Evolutionary conservation across 441 rosid genomes (phyloP), one percentile per base, ranked within the genome.

Genomic region (Corymbia calophylla): DNA sequence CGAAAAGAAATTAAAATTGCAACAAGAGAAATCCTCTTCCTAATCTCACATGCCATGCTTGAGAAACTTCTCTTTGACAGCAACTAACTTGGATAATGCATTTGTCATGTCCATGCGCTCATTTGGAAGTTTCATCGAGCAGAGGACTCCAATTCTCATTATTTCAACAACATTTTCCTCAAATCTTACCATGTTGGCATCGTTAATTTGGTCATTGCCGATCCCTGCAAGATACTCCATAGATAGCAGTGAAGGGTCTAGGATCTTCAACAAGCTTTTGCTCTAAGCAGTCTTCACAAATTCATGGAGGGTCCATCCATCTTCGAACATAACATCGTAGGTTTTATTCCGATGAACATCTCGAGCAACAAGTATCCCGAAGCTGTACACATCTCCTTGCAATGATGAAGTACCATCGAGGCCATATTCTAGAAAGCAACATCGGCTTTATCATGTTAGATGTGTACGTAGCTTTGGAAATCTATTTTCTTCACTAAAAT

Each of bases 341-440:
- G 95, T 32, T 91, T 93, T 88, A 92, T 95, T 13, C 94, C 93
- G 6, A 93, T 95, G 53, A 93, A 91, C 15, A 95, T 58, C 92
- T 93, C 95, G 1, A 95, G 92, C 88, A 95, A 84, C 92, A 91
- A 91, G 87, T 55, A 95, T 94, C 87, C 94, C 95, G 49, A 89
- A 94, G 91, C 96, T 95, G 54, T 92, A 94, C 25, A 91, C 94
- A 88, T 95, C 96, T 87, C 95, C 94, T 17, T 93, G 91, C 25
- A 91, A 91, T 29, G 95, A 91, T 35, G 94, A 92, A 62, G 91
- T 91, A 88, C 81, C 58, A 27, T 95, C 95, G 17, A 91, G 56
- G 11, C 97, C 96, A 87, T 93, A 95, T 88, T 94, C 97, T 95
- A 27, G 56, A 84, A 84, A 49, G 54, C 49, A 84, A 2, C 54